Evolutionary conservation across 495 filamentous ascomycete genomes (phyloP), one percentile per base, ranked within the genome.

Genomic region (Darksidea phi): DNA sequence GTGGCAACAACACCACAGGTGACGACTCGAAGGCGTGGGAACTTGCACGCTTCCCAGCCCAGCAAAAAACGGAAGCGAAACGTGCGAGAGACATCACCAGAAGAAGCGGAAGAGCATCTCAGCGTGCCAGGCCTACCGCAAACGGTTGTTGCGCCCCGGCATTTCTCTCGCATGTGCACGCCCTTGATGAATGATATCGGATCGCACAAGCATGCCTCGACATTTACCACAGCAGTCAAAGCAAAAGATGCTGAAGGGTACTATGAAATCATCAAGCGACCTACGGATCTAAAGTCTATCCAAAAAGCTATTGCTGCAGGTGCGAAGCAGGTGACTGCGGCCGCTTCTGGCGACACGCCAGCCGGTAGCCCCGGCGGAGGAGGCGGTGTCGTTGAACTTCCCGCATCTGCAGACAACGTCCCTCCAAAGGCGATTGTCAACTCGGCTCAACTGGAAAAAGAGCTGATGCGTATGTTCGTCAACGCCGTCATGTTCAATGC

Each of bases 401-500:
- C 85, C 1, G 84, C 87, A 51, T 86, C 77, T 2, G 81, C 85
- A 48, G 86, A 95, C 43, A 74, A 96, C 43, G 76, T 92, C 13
- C 93, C 94, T 17, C 94, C 94, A 1, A 88, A 86, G 67, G 90
- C 85, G 5, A 95, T 98, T 58, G 88, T 98, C 71, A 98, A 97
- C 74, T 89, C 86, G n/a, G 82, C 86, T 2, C 94, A 98, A 71
- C 78, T 98, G 13, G 94, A 98, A 70, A 91, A 93, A 64, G 93
- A 97, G 70, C 73, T 98, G n/a, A 90, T 94, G 63, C 88, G 93
- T 66, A 96, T 97, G 88, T 97, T 97, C 69, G 87, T 89, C 50
- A 98, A 98, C 68, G 93, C 93, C 13, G 85, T 96, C 69, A 97
- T 97, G 94, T 98, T 91, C 80, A 98, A 97, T 64, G 84, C 87